Evolutionary conservation across 2,329 filamentous ascomycete genomes (phyloP), one percentile per base, ranked within the genome.

Genomic region (Penicillium oxalicum): DNA sequence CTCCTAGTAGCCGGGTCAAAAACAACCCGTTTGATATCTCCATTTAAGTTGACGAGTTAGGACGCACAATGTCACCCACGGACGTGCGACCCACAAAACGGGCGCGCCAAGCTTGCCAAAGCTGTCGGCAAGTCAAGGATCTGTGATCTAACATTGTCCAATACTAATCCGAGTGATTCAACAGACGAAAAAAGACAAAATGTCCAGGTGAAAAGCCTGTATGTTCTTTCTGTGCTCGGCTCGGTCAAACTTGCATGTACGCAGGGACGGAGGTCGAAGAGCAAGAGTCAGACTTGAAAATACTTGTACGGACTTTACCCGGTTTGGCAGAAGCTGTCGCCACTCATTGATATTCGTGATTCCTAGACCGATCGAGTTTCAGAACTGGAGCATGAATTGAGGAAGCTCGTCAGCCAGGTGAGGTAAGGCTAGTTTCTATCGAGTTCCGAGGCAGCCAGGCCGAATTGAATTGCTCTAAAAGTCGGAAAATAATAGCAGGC

Each of bases 151-250:
- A 18, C 18, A 18, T 18, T 18, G 18, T 18, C 18, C 18, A 18
- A 18, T 18, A 18, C 18, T 18, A 18, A 18, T 18, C 18, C 18
- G 18, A 18, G 43, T 42, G 27, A 24, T 48, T 3, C 2, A 13
- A 0, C 11, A 66, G 64, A 5, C 60, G 64, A 25, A 68, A 68
- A 44, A 68, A 68, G 47, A 60, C 62, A 25, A 56, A 59, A 42
- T 68, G 65, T 42, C 60, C 64, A 0, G 65, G 63, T 6, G 62
- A 68, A 42, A 61, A 62, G 39, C 65, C 65, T 4, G 55, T 44
- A 4, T 68, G 65, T 48, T 66, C 65, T 3, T 64, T 61, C 35
- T 68, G 65, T 43, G 51, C 58, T 13, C 56, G 65, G 18, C 51
- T 68, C 1, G 60, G 60, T 8, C 64, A 68, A 44, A 47, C 47